Evolutionary conservation across 805 yeast species (phyloP).

Genomic region (Candida insectorum): DNA sequence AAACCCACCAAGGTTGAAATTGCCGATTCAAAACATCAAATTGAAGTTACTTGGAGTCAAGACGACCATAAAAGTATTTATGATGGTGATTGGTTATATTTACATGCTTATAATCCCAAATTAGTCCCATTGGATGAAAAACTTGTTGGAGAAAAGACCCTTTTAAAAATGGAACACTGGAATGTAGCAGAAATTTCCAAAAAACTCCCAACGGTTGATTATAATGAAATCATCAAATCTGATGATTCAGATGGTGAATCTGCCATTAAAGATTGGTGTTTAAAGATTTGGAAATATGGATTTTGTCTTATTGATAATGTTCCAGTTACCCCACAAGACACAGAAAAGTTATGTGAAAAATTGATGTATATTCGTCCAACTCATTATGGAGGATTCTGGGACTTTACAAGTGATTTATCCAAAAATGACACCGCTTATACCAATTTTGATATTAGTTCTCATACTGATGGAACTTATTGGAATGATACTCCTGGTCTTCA

Average conservation of each 20-base stretch:
- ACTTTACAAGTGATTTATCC: conserved; percentile 65
- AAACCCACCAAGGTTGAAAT: conserved; percentile 14
- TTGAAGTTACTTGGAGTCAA: conserved; percentile 37
- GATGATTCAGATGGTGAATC: conserved; percentile 27
- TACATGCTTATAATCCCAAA: conserved; percentile 53
- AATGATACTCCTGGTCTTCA: conserved; percentile 70
- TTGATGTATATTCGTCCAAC: conserved; percentile 63
- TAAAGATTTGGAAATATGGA: conserved; percentile 53
- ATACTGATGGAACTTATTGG: conserved; percentile 77
- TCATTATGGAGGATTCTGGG: conserved; percentile 82
- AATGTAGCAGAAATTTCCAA: conserved; percentile 34
- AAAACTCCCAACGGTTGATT: conserved; percentile 48
- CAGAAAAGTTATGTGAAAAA: conserved; percentile 54
- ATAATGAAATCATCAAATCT: conserved; percentile 39
- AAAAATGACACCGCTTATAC: conserved; percentile 73
- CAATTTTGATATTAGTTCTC: conserved; percentile 58
- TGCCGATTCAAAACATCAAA: conserved; percentile 10
- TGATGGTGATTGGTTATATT: conserved; percentile 39
- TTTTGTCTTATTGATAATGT: conserved; percentile 60
- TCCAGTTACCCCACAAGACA: conserved; percentile 57
- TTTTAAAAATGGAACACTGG: conserved; percentile 43
- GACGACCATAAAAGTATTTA: conserved; percentile 36
- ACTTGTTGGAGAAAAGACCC: conserved; percentile 22
- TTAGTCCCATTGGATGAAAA: conserved; percentile 30
- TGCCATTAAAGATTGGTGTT: conserved; percentile 54